Evolutionary conservation across 2,329 filamentous ascomycete genomes (phyloP).

Genomic region (Fusarium brachygibbosum): DNA sequence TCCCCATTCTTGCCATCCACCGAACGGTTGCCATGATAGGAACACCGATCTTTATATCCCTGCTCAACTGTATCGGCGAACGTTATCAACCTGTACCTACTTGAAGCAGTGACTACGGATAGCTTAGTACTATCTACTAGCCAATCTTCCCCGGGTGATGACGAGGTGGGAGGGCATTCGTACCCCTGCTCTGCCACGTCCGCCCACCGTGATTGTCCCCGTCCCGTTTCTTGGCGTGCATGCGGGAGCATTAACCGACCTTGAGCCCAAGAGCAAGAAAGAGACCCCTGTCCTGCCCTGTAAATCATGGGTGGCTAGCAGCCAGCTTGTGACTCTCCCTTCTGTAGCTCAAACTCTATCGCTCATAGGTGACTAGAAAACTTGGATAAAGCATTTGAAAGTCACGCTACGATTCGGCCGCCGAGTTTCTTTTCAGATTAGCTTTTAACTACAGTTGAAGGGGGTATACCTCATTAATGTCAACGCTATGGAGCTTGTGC

Average conservation of each 20-base stretch:
- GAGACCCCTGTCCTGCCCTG: background rate
- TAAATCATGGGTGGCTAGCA: background rate
- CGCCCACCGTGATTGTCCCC: background rate
- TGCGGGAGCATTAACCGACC: background rate
- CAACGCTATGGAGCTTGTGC: background rate
- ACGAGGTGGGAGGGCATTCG: background rate
- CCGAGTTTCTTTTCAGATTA: background rate
- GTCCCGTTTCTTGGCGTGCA: slow-evolving; percentile 11
- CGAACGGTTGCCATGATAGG: background rate
- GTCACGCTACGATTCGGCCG: slow-evolving; percentile 1
- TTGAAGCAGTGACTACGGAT: too few species aligned
- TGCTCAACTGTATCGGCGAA: background rate
- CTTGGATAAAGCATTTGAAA: slow-evolving; percentile 2
- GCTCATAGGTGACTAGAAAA: background rate
- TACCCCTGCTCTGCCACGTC: slow-evolving; percentile 11
- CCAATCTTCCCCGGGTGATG: background rate
- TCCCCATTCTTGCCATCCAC: too few species aligned
- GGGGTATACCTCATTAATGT: background rate
- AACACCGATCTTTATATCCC: background rate
- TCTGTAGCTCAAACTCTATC: slow-evolving; percentile 14
- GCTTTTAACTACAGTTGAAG: background rate
- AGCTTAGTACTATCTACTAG: too few species aligned
- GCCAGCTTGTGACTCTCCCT: background rate
- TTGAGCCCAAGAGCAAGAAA: background rate
- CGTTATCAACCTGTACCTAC: background rate